Evolutionary conservation across 78 protist species (phyloP), one percentile per base, ranked within the genome.

Genomic region (Creolimax fragrantissima): DNA sequence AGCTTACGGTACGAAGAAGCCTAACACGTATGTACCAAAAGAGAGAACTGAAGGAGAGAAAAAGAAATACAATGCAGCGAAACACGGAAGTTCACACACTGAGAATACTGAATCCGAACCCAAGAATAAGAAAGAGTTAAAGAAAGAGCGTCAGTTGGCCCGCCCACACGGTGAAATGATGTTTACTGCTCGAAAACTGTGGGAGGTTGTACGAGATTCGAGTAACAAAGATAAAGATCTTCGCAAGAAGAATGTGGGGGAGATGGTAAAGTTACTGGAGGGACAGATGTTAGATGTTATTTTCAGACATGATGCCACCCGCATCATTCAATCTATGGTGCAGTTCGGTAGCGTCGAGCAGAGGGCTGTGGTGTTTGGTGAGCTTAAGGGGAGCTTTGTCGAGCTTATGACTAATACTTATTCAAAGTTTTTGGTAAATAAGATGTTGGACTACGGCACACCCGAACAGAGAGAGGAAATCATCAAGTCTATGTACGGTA

Each of bases 221-320:
- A 58, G 74, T 24, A 58, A 58, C 24, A 58, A 58, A 24, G 74
- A 58, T 58, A 58, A 58, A 24, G 74, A 58, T 17, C 39, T 24
- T 32, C 74, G 74, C 1, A 58, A 24, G 24, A 24, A 58, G 74
- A 58, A 58, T 58, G 74, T 58, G 74, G 74, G 74, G 24, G 24
- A 58, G 74, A 32, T 58, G 24, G 74, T 58, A 24, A 58, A 58
- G 74, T 24, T 58, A 24, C 24, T 58, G 24, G 74, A 58, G 24
- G 74, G 74, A 58, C 11, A 58, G 74, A 58, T 58, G 74, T 17
- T 24, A 37, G 81, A 88, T 44, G 32, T 89, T 41, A 36, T 47
- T 44, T 35, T 44, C 43, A 93, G 93, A 88, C 96, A 95, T 81
- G 96, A 95, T 36, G 95, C 95, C 42, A 91, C 94, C 36, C 41